Evolutionary conservation across 140 eudicot species (phyloP).

Genomic region (Flaveria floridana): DNA sequence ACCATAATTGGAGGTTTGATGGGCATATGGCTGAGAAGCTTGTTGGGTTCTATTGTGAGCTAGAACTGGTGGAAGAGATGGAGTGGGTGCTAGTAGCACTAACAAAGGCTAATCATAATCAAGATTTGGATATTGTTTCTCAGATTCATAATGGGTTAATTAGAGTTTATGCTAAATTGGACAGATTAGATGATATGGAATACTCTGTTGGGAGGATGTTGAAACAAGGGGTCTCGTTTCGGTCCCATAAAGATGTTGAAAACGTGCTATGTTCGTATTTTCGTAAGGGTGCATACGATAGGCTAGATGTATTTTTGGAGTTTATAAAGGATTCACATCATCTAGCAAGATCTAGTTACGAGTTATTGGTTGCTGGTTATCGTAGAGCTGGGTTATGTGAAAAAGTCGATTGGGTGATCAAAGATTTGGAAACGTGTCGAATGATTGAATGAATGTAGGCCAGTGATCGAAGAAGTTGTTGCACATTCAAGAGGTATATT

Average conservation of each 20-base stretch:
- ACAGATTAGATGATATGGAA: constrained; percentile 65
- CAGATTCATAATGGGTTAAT: constrained; percentile 39
- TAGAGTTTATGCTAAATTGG: constrained; percentile 44
- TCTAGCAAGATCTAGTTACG: constrained; percentile 48
- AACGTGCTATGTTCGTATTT: constrained; percentile 50
- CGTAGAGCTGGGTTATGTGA: constrained; percentile 44
- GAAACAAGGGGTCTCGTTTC: constrained; percentile 45
- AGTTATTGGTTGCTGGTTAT: constrained; percentile 56
- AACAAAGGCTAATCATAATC: constrained; percentile 24
- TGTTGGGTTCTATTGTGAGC: constrained; percentile 36
- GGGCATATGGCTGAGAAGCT: constrained; percentile 32
- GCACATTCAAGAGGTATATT: neutral
- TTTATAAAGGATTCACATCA: constrained; percentile 38
- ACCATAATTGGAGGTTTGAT: constrained; percentile 35
- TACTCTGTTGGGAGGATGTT: constrained; percentile 61
- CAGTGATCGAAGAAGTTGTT: neutral
- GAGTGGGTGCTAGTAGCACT: constrained; percentile 49
- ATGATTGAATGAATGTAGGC: neutral
- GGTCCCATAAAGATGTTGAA: constrained; percentile 50
- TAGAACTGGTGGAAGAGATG: constrained; percentile 42
- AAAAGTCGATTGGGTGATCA: constrained; percentile 39
- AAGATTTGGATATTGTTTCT: constrained; percentile 35
- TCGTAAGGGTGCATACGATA: constrained; percentile 46
- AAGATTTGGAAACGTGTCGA: constrained; percentile 37
- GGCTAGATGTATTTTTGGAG: constrained; percentile 54